Evolutionary conservation across 2,329 filamentous ascomycete genomes (phyloP), one percentile per base, ranked within the genome.

Genomic region (Fusarium staphyleae): DNA sequence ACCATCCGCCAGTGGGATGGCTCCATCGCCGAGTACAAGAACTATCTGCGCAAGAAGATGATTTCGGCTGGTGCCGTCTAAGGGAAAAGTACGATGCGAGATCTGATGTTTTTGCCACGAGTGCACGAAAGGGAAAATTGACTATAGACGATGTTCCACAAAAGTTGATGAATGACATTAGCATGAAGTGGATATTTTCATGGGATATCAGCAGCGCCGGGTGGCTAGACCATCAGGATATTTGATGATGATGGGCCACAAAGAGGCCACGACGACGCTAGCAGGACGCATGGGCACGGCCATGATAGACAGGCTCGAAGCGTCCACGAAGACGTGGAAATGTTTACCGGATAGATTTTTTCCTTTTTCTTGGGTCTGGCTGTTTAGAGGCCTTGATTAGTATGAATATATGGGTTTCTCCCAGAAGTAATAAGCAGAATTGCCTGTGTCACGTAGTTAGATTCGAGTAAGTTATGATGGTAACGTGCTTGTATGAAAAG

Each of bases 1-100:
- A 93, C 92, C 12, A 92, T 98, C 68, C 87, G 84, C 68, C 79
- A 86, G 69, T 99, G 95, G 95, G 87, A 93, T 60, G 93, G 93
- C 69, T 80, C 78, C 62, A 99, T 99, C 71, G 88, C 88, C 67
- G 87, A 92, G 55, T 99, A 99, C 90, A 99, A 99, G 90, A 90
- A 96, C 80, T 87, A 97, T 79, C 85, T 99, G 71, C 88, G 93
- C 74, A 98, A 98, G 88, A 98, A 98, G 91, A 99, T 99, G 95
- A 80, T 96, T 71, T 85, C 85, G 37, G 79, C 86, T 50, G 93
- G 93, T 75, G 90, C 91, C 65, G 92, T 98, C 73, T 96, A 90
- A 82, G 51, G 22, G 26, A 40, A 33, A 34, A 40, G 33, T 41
- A 32, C 35, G 42, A 52, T 53, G 49, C 32, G 59, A 57, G 41